These are phyloP conservation scores for Pyracantha coccinea DNA, from an alignment of 331 rosid species.

Conservation along the genomic window DNA sequence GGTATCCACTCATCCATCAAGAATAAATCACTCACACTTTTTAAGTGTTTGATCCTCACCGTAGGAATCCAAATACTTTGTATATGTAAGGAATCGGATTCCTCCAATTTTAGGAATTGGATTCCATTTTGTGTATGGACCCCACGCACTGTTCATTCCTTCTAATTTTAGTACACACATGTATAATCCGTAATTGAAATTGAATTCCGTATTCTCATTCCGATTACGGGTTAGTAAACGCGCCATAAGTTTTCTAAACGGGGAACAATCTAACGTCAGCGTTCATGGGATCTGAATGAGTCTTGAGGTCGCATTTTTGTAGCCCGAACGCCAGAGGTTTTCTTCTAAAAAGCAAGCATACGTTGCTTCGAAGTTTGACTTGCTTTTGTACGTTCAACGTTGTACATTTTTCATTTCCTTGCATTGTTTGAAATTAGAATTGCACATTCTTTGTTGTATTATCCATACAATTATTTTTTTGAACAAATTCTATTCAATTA, in stretches of 20 bases:
- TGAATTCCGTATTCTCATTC: no score
- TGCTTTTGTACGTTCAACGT: background rate
- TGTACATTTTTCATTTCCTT: background rate
- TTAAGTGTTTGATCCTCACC: background rate
- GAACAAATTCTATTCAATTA: no score
- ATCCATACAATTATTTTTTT: no score
- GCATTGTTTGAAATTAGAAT: background rate
- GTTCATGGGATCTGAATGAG: background rate
- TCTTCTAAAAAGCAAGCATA: background rate
- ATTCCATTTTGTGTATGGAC: no score
- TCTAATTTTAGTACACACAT: no score
- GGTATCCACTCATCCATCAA: background rate
- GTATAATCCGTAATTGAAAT: no score
- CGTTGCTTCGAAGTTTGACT: background rate
- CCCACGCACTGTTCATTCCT: no score
- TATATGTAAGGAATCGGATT: no score
- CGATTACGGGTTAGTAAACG: no score
- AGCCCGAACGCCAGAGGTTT: background rate
- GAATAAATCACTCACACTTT: background rate
- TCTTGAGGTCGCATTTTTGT: background rate
- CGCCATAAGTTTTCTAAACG: conserved; percentile 7
- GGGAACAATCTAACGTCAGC: background rate
- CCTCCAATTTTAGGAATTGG: no score
- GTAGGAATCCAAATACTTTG: no score
- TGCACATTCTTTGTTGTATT: background rate